These are phyloP conservation scores for Agastache rugosa DNA, from an alignment of 257 asterid species.

Conservation along the genomic window DNA sequence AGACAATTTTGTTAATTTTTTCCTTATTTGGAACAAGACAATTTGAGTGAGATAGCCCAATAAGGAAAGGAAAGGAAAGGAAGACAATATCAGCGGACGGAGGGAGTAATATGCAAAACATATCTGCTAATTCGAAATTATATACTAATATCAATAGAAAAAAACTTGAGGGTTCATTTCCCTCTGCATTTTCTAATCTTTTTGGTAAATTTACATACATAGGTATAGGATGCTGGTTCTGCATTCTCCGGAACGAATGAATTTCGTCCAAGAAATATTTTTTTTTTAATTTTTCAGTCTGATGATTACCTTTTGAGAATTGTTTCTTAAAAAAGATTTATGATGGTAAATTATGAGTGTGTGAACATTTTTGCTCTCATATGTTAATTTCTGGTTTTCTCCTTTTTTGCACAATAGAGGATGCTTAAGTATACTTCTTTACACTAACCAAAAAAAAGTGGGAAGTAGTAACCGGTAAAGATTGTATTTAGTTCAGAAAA, in stretches of 20 bases:
- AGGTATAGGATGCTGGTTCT: not conserved
- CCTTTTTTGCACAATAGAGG: too few relatives aligned
- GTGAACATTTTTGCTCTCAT: not conserved
- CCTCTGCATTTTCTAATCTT: not conserved
- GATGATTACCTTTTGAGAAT: not conserved
- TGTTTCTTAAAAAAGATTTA: not conserved
- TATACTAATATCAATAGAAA: not conserved
- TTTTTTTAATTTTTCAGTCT: not conserved
- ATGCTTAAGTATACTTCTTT: not conserved
- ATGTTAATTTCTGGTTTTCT: too few relatives aligned
- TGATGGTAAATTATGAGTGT: not conserved
- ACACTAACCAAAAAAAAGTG: not conserved
- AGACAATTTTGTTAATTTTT: too few relatives aligned
- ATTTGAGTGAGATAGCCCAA: too few relatives aligned
- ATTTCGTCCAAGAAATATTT: not conserved
- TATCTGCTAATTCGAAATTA: not conserved
- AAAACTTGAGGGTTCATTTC: not conserved
- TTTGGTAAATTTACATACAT: not conserved
- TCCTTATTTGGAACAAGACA: too few relatives aligned
- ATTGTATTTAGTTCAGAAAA: too few relatives aligned
- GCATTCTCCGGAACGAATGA: not conserved
- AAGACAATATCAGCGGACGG: too few relatives aligned
- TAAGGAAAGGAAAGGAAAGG: too few relatives aligned
- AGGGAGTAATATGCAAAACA: too few relatives aligned
- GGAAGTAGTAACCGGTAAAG: not conserved